Base-by-base conservation (phyloP, 1,139 yeast genomes). In the Groenewaldozyma auringiensis region DNA sequence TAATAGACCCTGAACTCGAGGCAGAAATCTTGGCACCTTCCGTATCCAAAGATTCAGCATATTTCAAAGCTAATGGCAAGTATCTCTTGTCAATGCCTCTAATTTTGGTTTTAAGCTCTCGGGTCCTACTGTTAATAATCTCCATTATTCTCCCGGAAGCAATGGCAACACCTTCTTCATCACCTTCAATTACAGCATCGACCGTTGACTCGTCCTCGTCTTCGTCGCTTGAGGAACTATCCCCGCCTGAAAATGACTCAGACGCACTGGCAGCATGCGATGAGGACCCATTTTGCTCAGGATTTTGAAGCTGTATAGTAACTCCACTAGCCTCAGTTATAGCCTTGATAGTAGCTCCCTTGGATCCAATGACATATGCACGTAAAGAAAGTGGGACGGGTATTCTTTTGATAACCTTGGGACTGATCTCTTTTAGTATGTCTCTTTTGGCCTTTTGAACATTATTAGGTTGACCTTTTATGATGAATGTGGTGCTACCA, bases 341-440 rank as follows among this genome's bases (percentile, higher is more conserved):
- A 49, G 92, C 88, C 61, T 80, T 84, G 65, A 94, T 77, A 52
- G 74, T 83, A 55, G 76, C 76, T 60, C 98, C 99, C 64, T 82
- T 85, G 41, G 92, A 76, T 48, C 99, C 99, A 67, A 94, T 88
- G 52, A 94, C 78, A 48, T 78, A 76, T 2, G 95, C 76, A 64
- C 95, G 79, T 46, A 87, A 75, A 55, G 78, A 77, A 22, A 92
- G 76, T 36, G 98, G 97, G 47, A 92, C 78, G 40, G 72, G 66
- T 61, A 92, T 76, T 37, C 72, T 66, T 43, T 77, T 68, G 14
- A 69, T 69, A 46, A 85, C 78, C 52, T 59, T 61, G 21, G 83
- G 83, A 35, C 95, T 81, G 62, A 92, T 74, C 56, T 79, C 83
- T 60, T 79, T 81, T 51, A 84, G 75, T 47, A 94, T 76, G 55